Base-by-base conservation (phyloP, 179 eudicot genomes). In the Corrigiola litoralis region DNA sequence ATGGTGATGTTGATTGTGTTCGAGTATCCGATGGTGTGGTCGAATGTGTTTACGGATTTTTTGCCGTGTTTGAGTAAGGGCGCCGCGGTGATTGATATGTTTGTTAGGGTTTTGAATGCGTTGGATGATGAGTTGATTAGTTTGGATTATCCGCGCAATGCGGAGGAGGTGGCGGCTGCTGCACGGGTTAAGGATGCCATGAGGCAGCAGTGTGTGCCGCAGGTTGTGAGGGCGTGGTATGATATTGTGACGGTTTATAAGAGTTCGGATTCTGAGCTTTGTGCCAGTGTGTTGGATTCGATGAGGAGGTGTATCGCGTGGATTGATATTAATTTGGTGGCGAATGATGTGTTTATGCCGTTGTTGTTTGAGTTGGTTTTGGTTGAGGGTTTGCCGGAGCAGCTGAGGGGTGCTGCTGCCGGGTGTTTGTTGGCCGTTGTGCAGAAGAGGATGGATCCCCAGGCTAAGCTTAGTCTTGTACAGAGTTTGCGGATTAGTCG, bases 81-180 rank as follows among this genome's bases (percentile, higher is more conserved):
- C 11, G 68, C 77, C 2, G 63, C 75, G 23, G 97, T 95, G 27
- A 88, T 95, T 61, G 99, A 95, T 75, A 91, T 95, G 99, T 95
- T 95, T 62, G 86, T 88, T 75, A 86, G 99, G 54, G 71, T 95
- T 72, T 75, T 95, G 76, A 91, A 91, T 82, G 81, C 94, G 13
- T 68, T 95, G 56, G 99, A 95, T 78, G 99, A 91, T 74, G 97
- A 88, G 49, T 69, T 95, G 65, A 95, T 95, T 71, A 91, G 97
- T 58, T 67, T 82, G 70, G 99, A 95, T 48, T 95, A 95, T 62
- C 95, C 85, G 0, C 80, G 96, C 17, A 79, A 57, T 69, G 58
- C 80, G 1, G 88, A 84, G 32, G 96, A 91, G 51, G 67, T 75
- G 63, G 87, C 86, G 0, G 76, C 77, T 57, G 88, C 97, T 1